These are phyloP conservation scores for Linderina pennispora DNA, from an alignment of 192 early-diverging fungal species.

Conservation along the genomic window DNA sequence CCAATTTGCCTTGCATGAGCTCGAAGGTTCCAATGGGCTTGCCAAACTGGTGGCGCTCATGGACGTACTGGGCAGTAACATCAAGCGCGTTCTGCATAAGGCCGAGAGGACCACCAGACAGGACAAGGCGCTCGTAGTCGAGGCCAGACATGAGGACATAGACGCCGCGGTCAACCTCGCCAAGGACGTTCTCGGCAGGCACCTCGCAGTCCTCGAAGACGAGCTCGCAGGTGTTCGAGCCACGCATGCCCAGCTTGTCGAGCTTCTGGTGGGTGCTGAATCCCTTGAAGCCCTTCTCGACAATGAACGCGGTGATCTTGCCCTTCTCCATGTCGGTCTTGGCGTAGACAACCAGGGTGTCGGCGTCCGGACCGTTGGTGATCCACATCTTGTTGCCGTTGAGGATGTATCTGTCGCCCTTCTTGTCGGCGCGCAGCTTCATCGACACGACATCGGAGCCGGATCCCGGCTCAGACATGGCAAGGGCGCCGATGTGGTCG, in stretches of 20 bases:
- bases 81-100: conserved; percentile 89
- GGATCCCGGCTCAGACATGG: conserved; percentile 88
- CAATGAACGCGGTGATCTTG: conserved; percentile 91
- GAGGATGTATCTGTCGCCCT: conserved; percentile 76
- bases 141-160: conserved; percentile 96
- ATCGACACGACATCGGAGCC: conserved; percentile 94
- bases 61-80: conserved; percentile 75
- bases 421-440: conserved; percentile 74
- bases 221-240: conserved; percentile 91
- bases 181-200: conserved; percentile 84
- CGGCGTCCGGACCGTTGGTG: conserved; percentile 90
- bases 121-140: conserved; percentile 82
- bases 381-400: conserved; percentile 97
- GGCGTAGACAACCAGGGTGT: conserved; percentile 87
- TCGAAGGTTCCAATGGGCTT: conserved; percentile 82
- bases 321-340: conserved; percentile 76
- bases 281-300: conserved; percentile 83
- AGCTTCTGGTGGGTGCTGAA: conserved; percentile 83
- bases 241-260: conserved; percentile 96
- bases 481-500: conserved; percentile 83
- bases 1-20: conserved; percentile 90
- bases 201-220: conserved; percentile 93
- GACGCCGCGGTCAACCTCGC: conserved; percentile 76
- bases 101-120: conserved; percentile 86
- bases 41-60: conserved; percentile 84